Percentiles rank a stretch among this genome's conserved stretches.
Conservation (phyloP, 345 rosid genomes). For the Erodium maritimum region DNA sequence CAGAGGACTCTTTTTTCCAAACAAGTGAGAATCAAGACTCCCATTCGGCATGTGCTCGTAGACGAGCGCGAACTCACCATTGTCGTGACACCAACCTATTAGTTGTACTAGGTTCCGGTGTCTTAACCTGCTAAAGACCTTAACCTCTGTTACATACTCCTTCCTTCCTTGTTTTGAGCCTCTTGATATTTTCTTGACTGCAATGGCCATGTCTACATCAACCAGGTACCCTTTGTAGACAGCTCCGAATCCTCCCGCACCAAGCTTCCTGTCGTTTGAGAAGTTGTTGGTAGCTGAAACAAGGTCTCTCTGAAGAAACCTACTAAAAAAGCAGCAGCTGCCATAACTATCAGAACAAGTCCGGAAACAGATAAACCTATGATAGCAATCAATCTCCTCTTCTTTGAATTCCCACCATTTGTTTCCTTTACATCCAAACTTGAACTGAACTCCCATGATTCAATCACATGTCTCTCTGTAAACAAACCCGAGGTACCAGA, state of each 20-base stretch:
- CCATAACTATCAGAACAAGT: neutral
- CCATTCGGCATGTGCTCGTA: constrained; percentile 5
- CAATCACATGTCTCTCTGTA: constrained; percentile 7
- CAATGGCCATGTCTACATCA: neutral
- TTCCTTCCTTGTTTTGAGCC: constrained; percentile 1
- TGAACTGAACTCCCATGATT: constrained; percentile 19
- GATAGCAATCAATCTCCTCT: neutral
- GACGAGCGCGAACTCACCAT: neutral
- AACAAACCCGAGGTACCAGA: constrained; percentile 6
- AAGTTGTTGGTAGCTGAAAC: neutral
- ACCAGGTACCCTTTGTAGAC: constrained; percentile 2
- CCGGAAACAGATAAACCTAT: neutral
- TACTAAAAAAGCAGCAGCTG: neutral
- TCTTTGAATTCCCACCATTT: no score
- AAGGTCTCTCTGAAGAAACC: neutral
- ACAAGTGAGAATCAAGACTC: constrained; percentile 4
- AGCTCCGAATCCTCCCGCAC: constrained; percentile 4
- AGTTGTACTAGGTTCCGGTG: constrained; percentile 1
- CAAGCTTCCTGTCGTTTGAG: neutral
- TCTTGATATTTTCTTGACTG: constrained; percentile 5
- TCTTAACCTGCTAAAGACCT: constrained; percentile 4
- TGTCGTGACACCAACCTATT: constrained; percentile 4
- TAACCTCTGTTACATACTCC: constrained; percentile 6
- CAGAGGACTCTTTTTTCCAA: neutral
- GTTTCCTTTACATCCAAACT: neutral